phyloP scores from a whole-genome alignment of 805 yeast species.

The Ogataea salicorniae region DNA sequence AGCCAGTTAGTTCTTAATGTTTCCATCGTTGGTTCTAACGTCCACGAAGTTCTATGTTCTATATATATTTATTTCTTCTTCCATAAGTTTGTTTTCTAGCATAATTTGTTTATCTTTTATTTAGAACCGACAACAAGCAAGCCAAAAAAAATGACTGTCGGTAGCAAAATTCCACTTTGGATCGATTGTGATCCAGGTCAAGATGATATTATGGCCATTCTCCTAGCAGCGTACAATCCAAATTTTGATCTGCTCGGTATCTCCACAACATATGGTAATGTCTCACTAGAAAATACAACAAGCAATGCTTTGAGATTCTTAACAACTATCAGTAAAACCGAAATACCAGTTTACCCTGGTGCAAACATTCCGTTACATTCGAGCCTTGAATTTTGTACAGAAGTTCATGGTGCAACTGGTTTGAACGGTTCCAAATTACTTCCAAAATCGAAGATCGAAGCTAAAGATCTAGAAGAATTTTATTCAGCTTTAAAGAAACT shows the following conservation, averaged over 20 bases:
- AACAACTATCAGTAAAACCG: conserved; percentile 49
- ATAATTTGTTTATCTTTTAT: no score
- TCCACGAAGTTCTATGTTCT: no score
- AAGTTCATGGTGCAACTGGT: conserved; percentile 71
- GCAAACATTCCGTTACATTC: conserved; percentile 51
- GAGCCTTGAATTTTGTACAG: conserved; percentile 47
- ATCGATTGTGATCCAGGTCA: conserved; percentile 92
- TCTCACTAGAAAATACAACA: conserved; percentile 60
- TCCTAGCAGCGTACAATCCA: conserved; percentile 58
- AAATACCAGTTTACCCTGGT: conserved; percentile 66
- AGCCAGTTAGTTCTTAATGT: no score
- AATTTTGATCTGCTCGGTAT: conserved; percentile 56
- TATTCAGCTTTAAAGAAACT: conserved; percentile 20
- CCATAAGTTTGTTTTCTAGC: no score
- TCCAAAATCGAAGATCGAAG: conserved; percentile 38
- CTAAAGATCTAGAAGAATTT: conserved; percentile 15
- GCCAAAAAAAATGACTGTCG: background rate
- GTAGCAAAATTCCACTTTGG: conserved; percentile 62
- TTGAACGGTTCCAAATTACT: conserved; percentile 68
- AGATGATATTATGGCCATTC: conserved; percentile 77
- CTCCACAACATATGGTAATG: conserved; percentile 74
- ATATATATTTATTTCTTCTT: no score
- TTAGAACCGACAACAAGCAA: no score
- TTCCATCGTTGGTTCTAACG: no score
- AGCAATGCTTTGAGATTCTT: conserved; percentile 62